These are phyloP conservation scores for Penicillium silybi DNA, from an alignment of 495 filamentous ascomycete genomes.

Conservation along the genomic window DNA sequence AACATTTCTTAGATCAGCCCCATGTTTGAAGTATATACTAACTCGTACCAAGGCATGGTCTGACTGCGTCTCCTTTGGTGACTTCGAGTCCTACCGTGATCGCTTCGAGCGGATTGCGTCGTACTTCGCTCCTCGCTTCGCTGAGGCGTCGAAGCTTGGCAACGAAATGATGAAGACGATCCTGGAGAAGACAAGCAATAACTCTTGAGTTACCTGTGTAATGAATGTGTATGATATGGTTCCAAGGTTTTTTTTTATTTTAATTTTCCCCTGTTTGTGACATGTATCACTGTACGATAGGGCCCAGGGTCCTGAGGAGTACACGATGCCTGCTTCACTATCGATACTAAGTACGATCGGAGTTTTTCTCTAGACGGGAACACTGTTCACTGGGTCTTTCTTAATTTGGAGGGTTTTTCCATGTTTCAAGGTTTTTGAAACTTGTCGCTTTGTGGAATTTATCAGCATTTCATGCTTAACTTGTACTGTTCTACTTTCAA, in stretches of 20 bases:
- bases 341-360: neutral
- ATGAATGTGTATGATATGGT: neutral
- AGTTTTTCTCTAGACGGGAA: neutral
- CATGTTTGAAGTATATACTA: neutral
- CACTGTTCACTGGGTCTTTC: neutral
- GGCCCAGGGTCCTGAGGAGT: neutral
- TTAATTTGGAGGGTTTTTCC: neutral
- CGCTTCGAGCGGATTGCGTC: conserved; percentile 82
- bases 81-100: conserved; percentile 86
- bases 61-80: conserved; percentile 82
- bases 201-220: conserved; percentile 7
- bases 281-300: conserved; percentile 1
- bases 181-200: conserved; percentile 64
- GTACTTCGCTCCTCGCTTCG: conserved; percentile 88
- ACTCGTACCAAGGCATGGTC: conserved; percentile 67
- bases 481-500: too few species aligned
- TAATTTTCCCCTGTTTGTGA: neutral
- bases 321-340: neutral
- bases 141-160: conserved; percentile 76
- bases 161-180: conserved; percentile 98
- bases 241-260: neutral
- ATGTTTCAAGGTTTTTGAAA: too few species aligned
- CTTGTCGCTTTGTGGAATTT: too few species aligned
- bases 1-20: neutral
- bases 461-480: too few species aligned